These are phyloP conservation scores for Betula pendula DNA, from an alignment of 306 rosid species.

Conservation along the genomic window DNA sequence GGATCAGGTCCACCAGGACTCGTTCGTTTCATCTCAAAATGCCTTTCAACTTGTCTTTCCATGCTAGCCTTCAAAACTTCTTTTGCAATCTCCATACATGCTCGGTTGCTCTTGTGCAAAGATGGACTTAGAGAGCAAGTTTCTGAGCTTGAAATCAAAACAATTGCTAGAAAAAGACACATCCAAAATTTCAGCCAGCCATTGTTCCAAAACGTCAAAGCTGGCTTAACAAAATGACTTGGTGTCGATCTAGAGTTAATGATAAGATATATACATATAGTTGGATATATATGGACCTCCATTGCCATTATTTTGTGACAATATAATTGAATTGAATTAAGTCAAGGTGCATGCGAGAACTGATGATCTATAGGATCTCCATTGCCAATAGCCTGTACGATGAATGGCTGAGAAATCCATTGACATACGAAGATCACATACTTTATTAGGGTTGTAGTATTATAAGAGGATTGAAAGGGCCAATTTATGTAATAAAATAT, in stretches of 20 bases:
- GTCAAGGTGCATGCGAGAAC: too few relatives aligned
- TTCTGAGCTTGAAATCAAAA: conserved; percentile 22
- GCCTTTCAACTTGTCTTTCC: conserved; percentile 13
- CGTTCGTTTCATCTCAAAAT: conserved; percentile 20
- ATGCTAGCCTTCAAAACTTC: conserved; percentile 29
- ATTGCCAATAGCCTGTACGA: background rate
- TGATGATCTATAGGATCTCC: background rate
- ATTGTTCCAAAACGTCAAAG: background rate
- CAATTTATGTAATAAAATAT: too few relatives aligned
- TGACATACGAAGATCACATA: background rate
- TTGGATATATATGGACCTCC: background rate
- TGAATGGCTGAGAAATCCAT: too few relatives aligned
- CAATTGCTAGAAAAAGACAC: background rate
- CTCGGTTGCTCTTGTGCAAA: background rate
- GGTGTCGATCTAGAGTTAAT: background rate
- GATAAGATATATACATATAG: too few relatives aligned
- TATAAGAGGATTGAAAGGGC: background rate
- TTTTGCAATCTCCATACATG: conserved; percentile 24
- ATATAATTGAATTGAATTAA: too few relatives aligned
- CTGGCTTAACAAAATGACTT: background rate
- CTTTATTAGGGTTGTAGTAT: too few relatives aligned
- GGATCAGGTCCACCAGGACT: conserved; percentile 52
- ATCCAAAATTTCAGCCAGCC: conserved; percentile 6
- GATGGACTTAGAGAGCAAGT: conserved; percentile 6
- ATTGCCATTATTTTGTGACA: too few relatives aligned